A percentile compares a stretch with the other conserved stretches of the same genome.
Conservation (phyloP, 2,329 filamentous ascomycete species). For the Curvularia sp. region DNA sequence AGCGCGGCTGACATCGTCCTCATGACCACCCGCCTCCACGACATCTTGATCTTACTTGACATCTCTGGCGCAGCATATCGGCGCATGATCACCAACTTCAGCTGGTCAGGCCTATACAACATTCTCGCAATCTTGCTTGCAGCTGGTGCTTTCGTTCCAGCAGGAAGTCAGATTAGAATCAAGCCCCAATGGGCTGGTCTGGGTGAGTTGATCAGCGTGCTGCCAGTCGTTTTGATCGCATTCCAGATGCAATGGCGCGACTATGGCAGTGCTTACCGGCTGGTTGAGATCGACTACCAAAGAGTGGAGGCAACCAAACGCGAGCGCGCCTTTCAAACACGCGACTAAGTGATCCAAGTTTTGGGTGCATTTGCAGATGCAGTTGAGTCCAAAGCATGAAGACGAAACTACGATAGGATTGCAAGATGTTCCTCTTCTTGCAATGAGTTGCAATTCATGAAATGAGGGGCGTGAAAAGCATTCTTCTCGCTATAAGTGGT, state of each 20-base stretch:
- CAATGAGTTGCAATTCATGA: background rate
- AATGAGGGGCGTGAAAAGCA: background rate
- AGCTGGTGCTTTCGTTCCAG: slow-evolving; percentile 61
- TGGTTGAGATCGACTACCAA: slow-evolving; percentile 24
- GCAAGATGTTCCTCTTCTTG: background rate
- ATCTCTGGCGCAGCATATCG: slow-evolving; percentile 54
- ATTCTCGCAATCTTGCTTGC: slow-evolving; percentile 70
- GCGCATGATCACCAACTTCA: slow-evolving; percentile 68
- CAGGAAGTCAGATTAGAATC: slow-evolving; percentile 54
- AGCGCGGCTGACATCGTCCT: slow-evolving; percentile 74
- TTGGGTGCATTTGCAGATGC: background rate
- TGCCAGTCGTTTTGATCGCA: slow-evolving; percentile 70
- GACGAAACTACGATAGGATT: background rate
- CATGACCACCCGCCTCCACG: slow-evolving; percentile 62
- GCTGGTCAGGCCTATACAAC: slow-evolving; percentile 75
- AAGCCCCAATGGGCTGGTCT: slow-evolving; percentile 70
- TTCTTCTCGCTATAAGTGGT: background rate
- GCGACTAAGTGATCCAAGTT: background rate
- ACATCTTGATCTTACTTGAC: slow-evolving; percentile 66
- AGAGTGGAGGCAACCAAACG: slow-evolving; percentile 13
- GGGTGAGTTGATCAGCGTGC: slow-evolving; percentile 75
- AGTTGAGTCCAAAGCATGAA: background rate
- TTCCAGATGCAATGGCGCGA: slow-evolving; percentile 55
- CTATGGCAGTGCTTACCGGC: slow-evolving; percentile 33
- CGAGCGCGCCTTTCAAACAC: slow-evolving; percentile 1